A percentile compares a stretch with the other conserved stretches of the same genome.
Conservation (phyloP, 768 basidiomycete species). For the Leucosporidium scottii region DNA sequence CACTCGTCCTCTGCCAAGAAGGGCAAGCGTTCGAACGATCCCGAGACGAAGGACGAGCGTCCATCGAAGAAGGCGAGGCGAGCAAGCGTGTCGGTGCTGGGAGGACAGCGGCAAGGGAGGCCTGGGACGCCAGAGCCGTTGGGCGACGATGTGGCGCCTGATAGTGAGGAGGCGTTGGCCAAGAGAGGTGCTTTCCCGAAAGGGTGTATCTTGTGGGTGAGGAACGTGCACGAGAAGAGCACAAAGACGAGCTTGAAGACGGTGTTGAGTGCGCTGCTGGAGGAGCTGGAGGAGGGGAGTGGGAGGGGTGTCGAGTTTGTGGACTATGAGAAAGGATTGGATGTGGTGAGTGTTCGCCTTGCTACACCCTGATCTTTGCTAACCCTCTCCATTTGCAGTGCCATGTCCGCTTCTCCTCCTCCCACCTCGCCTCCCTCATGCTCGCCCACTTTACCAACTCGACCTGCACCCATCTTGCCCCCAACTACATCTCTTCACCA, state of each 20-base stretch:
- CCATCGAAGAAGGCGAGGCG: too few relatives aligned
- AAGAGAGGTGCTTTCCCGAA: constrained; percentile 22
- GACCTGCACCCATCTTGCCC: constrained; percentile 9
- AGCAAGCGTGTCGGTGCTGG: too few relatives aligned
- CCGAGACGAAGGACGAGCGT: too few relatives aligned
- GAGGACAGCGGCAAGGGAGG: too few relatives aligned
- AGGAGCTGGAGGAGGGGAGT: constrained; percentile 30
- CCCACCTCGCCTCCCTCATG: constrained; percentile 3
- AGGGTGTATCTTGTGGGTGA: constrained; percentile 21
- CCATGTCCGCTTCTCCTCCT: constrained; percentile 22
- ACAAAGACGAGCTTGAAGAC: constrained; percentile 15
- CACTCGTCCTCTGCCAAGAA: neutral
- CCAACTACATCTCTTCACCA: neutral
- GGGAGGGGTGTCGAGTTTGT: constrained; percentile 29
- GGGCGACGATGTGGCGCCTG: neutral
- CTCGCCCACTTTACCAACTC: constrained; percentile 3
- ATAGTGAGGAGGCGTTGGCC: neutral
- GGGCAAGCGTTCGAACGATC: neutral
- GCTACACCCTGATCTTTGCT: neutral
- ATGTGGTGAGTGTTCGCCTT: neutral
- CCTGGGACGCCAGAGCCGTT: neutral
- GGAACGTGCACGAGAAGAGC: constrained; percentile 30
- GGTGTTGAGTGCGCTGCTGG: constrained; percentile 17
- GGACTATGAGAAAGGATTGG: constrained; percentile 27
- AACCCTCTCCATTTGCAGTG: neutral